Evolutionary conservation across 2,329 filamentous ascomycete species (phyloP).

Genomic region (Arthrinium puccinioides): DNA sequence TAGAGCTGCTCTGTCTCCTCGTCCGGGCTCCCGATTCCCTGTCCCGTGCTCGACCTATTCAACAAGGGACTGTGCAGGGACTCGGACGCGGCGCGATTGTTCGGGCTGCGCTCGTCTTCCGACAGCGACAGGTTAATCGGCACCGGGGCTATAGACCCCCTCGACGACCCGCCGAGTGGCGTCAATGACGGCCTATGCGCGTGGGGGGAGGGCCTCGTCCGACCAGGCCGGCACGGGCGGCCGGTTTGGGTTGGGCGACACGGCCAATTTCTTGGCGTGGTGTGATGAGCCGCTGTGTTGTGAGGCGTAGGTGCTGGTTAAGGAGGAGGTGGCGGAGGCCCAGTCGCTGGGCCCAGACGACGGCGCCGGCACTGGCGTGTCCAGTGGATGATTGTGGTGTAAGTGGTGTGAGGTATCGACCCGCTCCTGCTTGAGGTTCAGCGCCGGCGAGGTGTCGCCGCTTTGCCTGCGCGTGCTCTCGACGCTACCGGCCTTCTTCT

Average conservation of each 20-base stretch:
- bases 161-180: slow-evolving; percentile 11
- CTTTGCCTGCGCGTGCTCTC: slow-evolving; percentile 37
- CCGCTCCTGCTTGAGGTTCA: slow-evolving; percentile 24
- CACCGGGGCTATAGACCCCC: slow-evolving; percentile 16
- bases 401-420: slow-evolving; percentile 17
- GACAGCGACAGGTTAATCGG: slow-evolving; percentile 49
- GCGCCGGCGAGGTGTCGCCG: slow-evolving; percentile 16
- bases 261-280: slow-evolving; percentile 43
- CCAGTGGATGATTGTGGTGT: slow-evolving; percentile 16
- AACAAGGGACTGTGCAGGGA: slow-evolving; percentile 38
- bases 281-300: slow-evolving; percentile 26
- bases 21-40: slow-evolving; percentile 50
- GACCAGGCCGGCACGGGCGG: slow-evolving; percentile 48
- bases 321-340: slow-evolving; percentile 28
- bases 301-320: neutral
- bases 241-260: slow-evolving; percentile 42
- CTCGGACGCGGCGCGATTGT: slow-evolving; percentile 40
- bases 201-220: slow-evolving; percentile 10
- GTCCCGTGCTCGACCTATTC: slow-evolving; percentile 23
- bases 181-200: neutral
- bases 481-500: slow-evolving; percentile 36
- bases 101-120: slow-evolving; percentile 51
- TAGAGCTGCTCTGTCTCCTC: slow-evolving; percentile 82
- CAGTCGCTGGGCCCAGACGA: slow-evolving; percentile 38
- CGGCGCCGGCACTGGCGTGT: neutral